phyloP scores from a whole-genome alignment of 345 rosid genomes.

The Erucastrum elatum region DNA sequence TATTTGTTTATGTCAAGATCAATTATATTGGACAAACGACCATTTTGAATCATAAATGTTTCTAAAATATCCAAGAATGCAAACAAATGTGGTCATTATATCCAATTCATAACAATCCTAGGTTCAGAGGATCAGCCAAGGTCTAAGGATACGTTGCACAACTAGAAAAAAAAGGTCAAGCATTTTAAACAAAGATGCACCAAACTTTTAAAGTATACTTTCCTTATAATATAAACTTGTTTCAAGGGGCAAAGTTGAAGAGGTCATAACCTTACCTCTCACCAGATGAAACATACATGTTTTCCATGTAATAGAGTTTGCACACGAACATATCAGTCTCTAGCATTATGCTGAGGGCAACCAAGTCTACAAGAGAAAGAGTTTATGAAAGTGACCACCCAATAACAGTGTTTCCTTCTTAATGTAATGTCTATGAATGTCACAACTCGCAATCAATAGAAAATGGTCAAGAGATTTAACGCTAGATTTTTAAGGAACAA shows the following conservation, averaged over 20 bases:
- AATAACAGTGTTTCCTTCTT: not conserved
- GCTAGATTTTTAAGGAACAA: not conserved
- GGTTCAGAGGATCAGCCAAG: not conserved
- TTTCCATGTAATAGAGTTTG: not conserved
- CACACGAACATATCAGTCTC: not conserved
- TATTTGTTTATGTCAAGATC: not conserved
- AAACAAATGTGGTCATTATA: not conserved
- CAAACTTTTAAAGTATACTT: not conserved
- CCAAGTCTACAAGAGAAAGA: not conserved
- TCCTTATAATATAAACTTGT: too few species aligned
- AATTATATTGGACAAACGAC: too few species aligned
- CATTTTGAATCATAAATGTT: not conserved
- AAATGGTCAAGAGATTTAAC: not conserved
- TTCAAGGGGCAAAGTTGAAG: not conserved
- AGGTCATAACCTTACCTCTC: constrained; percentile 12
- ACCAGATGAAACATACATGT: not conserved
- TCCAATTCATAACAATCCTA: not conserved
- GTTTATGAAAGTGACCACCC: not conserved
- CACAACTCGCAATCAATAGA: not conserved
- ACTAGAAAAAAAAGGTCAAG: too few species aligned
- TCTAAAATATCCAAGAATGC: not conserved
- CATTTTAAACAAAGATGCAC: constrained; percentile 2
- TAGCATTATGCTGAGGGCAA: not conserved
- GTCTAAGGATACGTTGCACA: too few species aligned
- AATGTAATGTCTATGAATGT: not conserved